phyloP scores from a whole-genome alignment of 441 rosid species.

The Erodium moschatum region DNA sequence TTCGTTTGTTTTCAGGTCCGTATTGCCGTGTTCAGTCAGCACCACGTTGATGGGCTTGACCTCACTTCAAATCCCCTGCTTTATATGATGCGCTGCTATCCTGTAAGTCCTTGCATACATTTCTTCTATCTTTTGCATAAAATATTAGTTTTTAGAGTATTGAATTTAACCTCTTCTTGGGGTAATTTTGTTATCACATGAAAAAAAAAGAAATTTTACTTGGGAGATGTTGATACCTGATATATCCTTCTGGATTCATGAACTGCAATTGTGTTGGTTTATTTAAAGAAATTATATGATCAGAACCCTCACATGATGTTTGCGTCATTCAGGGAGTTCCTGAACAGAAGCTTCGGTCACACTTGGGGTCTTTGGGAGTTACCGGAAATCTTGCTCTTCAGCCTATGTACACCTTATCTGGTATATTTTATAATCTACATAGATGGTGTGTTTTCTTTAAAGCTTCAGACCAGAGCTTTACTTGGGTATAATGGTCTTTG shows the following conservation, averaged over 20 bases:
- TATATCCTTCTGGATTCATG: neutral
- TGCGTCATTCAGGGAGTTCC: constrained; percentile 71
- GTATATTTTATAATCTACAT: constrained; percentile 28
- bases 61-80: constrained; percentile 86
- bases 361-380: constrained; percentile 93
- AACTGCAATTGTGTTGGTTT: neutral
- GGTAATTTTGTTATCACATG: neutral
- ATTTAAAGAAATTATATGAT: constrained; percentile 7
- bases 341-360: constrained; percentile 83
- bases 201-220: neutral
- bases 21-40: constrained; percentile 95
- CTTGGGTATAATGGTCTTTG: neutral
- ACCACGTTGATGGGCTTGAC: constrained; percentile 96
- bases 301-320: constrained; percentile 19
- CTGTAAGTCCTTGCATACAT: constrained; percentile 41
- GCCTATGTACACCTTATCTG: constrained; percentile 96
- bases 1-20: constrained; percentile 56
- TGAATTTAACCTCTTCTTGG: neutral
- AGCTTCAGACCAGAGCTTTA: neutral
- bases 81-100: constrained; percentile 97
- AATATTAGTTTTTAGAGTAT: neutral
- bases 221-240: neutral
- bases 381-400: constrained; percentile 97
- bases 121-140: constrained; percentile 10
- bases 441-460: neutral